Evolutionary conservation across 345 rosid genomes (phyloP).

Genomic region (Camelina neglecta): DNA sequence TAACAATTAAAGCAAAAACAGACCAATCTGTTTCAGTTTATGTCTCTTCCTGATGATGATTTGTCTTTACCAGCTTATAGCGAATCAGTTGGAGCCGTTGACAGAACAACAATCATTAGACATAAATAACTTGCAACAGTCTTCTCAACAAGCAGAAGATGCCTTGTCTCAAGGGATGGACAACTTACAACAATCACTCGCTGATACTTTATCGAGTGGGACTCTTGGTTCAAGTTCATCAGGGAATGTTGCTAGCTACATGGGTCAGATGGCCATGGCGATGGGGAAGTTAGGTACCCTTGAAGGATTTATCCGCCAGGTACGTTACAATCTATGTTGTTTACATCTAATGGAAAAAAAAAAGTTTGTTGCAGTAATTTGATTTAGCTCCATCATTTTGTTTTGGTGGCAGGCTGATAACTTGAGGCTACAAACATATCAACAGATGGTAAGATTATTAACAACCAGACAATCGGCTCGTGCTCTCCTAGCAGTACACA

Average conservation of each 20-base stretch:
- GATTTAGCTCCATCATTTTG: neutral
- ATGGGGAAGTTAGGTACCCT: conserved; percentile 96
- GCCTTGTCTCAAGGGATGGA: conserved; percentile 96
- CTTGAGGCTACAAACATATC: conserved; percentile 84
- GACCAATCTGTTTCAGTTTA: neutral
- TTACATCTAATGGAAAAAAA: neutral
- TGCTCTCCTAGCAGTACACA: conserved; percentile 85
- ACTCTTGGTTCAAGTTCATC: conserved; percentile 73
- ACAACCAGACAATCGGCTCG: conserved; percentile 95
- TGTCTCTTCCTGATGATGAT: neutral
- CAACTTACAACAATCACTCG: conserved; percentile 83
- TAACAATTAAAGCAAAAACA: conserved; percentile 2
- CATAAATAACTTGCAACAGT: conserved; percentile 74
- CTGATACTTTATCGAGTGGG: conserved; percentile 83
- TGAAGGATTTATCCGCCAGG: conserved; percentile 87
- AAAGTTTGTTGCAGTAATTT: neutral
- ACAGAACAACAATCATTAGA: conserved; percentile 79
- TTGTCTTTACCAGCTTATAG: conserved; percentile 63
- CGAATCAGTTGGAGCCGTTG: conserved; percentile 78
- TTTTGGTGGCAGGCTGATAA: conserved; percentile 79
- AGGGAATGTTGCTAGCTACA: conserved; percentile 84
- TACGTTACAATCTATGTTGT: conserved; percentile 22
- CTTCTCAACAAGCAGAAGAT: conserved; percentile 92
- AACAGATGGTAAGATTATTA: conserved; percentile 81
- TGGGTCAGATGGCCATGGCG: conserved; percentile 99